Conservation (phyloP, 169 alveolate species). For the Plasmodium inui region DNA sequence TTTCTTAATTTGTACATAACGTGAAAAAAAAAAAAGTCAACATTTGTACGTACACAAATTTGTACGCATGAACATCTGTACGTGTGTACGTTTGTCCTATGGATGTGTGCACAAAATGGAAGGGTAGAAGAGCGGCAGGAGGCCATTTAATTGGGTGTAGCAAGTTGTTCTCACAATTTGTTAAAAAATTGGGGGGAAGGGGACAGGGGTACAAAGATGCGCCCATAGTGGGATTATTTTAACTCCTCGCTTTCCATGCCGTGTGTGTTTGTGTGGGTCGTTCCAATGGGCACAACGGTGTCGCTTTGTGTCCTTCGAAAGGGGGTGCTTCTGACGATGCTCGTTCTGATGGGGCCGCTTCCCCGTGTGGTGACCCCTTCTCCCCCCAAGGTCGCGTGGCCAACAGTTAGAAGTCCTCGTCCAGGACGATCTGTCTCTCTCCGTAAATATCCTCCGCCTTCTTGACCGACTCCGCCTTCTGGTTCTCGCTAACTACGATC, state of each 20-base stretch:
- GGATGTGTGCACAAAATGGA: neutral
- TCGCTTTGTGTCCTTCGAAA: neutral
- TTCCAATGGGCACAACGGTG: neutral
- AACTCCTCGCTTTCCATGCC: neutral
- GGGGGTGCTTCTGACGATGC: neutral
- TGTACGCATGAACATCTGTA: too few relatives aligned
- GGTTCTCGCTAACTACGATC: slow-evolving; percentile 35
- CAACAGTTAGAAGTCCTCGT: slow-evolving; percentile 67
- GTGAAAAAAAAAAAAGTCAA: neutral
- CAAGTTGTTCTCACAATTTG: neutral
- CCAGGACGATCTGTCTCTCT: slow-evolving; percentile 66
- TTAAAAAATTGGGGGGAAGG: neutral
- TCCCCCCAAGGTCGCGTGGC: neutral
- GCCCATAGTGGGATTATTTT: neutral
- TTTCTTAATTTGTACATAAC: neutral
- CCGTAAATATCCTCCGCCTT: slow-evolving; percentile 66
- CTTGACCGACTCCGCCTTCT: slow-evolving; percentile 25
- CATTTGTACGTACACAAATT: too few relatives aligned
- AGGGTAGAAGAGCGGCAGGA: neutral
- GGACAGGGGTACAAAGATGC: neutral
- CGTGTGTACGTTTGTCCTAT: neutral
- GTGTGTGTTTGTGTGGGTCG: neutral
- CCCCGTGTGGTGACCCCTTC: neutral
- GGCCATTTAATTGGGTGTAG: neutral
- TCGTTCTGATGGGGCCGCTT: neutral